Percentiles rank a stretch among this genome's conserved stretches.
Conservation (phyloP, 139 green algal species). For the Tetraselmis striata region DNA sequence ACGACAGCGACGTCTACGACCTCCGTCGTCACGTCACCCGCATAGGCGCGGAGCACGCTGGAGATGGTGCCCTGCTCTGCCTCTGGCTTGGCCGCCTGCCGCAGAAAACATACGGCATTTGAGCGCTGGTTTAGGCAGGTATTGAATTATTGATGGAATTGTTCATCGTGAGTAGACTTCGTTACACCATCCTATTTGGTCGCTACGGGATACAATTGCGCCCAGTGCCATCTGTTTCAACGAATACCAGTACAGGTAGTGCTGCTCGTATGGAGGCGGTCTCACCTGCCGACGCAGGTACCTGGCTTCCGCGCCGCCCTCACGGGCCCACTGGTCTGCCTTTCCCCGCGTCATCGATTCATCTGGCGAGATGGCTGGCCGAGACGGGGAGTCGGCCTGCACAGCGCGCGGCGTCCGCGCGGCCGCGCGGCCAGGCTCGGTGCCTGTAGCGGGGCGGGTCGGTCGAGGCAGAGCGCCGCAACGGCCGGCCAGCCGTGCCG, state of each 20-base stretch:
- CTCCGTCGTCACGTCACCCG: neutral
- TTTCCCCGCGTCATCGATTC: neutral
- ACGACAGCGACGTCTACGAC: slow-evolving; percentile 64
- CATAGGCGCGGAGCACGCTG: slow-evolving; percentile 10
- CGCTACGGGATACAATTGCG: neutral
- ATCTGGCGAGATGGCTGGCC: neutral
- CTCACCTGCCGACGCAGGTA: neutral
- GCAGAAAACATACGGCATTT: too few species aligned
- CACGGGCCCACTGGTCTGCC: neutral
- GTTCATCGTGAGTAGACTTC: neutral
- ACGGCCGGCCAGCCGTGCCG: too few species aligned
- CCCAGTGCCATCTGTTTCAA: too few species aligned
- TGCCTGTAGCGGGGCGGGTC: too few species aligned
- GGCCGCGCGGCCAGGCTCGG: too few species aligned
- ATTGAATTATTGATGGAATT: neutral
- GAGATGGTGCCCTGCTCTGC: slow-evolving; percentile 7
- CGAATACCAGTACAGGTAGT: too few species aligned
- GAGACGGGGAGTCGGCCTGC: neutral
- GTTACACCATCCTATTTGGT: neutral
- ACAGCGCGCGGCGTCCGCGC: neutral
- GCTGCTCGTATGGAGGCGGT: neutral
- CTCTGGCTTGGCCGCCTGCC: slow-evolving; percentile 15
- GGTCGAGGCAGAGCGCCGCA: too few species aligned
- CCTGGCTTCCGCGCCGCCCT: neutral
- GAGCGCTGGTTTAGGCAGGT: neutral